phyloP scores from a whole-genome alignment of 2,329 filamentous ascomycete genomes.

The Sporothrix sp. region DNA sequence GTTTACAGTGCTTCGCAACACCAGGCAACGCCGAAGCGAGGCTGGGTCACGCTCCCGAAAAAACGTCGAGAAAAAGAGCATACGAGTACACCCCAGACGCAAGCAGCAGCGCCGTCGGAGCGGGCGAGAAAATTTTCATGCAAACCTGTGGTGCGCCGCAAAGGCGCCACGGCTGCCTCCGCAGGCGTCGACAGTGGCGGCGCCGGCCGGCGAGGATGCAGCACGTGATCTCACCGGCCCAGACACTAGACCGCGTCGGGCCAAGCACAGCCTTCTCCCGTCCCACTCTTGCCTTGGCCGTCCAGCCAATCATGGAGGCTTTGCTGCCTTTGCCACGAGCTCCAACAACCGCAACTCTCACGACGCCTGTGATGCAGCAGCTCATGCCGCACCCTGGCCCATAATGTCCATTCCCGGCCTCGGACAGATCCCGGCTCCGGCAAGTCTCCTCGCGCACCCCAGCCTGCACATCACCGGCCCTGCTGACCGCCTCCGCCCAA shows the following conservation, averaged over 20 bases:
- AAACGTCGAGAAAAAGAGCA: neutral
- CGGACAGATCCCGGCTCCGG: constrained; percentile 55
- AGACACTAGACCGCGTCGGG: too few relatives aligned
- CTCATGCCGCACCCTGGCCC: neutral
- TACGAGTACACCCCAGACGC: too few relatives aligned
- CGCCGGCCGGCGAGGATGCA: neutral
- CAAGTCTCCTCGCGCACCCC: too few relatives aligned
- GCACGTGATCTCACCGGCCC: too few relatives aligned
- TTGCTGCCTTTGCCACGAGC: too few relatives aligned
- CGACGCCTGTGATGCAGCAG: neutral
- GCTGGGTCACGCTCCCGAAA: neutral
- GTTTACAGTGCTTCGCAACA: neutral
- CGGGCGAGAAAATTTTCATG: too few relatives aligned
- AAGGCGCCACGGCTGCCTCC: constrained; percentile 5
- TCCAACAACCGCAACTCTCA: neutral
- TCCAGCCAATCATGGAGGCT: neutral
- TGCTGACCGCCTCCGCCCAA: constrained; percentile 12
- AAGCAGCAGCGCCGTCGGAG: too few relatives aligned
- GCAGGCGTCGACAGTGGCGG: neutral
- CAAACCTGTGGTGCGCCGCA: too few relatives aligned
- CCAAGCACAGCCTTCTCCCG: too few relatives aligned
- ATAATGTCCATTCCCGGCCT: constrained; percentile 65
- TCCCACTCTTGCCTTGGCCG: too few relatives aligned
- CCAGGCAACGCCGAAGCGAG: neutral
- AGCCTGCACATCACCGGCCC: too few relatives aligned